Evolutionary conservation across 805 yeast genomes (phyloP), one percentile per base, ranked within the genome.

Genomic region (Citeromyces matritensis): DNA sequence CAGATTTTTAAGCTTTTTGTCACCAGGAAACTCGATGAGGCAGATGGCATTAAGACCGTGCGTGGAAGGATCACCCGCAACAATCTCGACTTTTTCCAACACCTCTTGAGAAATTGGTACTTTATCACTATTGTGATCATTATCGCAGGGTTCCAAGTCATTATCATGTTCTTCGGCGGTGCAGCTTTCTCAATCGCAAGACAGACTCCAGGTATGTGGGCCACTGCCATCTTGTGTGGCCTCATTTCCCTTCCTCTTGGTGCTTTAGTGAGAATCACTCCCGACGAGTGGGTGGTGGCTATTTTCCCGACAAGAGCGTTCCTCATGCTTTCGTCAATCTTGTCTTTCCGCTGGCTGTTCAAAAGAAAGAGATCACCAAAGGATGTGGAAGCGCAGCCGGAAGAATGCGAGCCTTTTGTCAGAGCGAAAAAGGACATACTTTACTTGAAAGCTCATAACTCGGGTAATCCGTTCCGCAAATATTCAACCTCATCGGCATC

Each of bases 111-210:
- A 52, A 91, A 91, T 52, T 71, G 70, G 60, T 85, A 82, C 53
- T 91, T 91, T 55, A 55, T 85, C 29, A 59, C 51, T 5, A 86
- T 91, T 43, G 73, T 79, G 14, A 44, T 52, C 3, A 60, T 91
- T 30, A 85, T 91, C 52, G 91, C 76, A 21, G 86, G 80, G 4
- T 70, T 74, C 55, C 98, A 91, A 58, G 60, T 85, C 3, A 53
- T 88, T 33, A 88, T 91, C 43, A 91, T 91, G 97, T 81, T 75
- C 55, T 88, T 83, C 39, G 99, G 99, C 33, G 98, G 99, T 34
- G 81, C 88, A 27, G 95, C 98, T 0, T 91, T 91, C 55, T 72
- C 86, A 6, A 65, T 86, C 40, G 71, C 70, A 2, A 65, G 77
- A 38, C 93, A 81, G 54, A 78, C 94, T 1, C 79, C 80, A 6